Base-by-base conservation (phyloP, 2,329 filamentous ascomycete species). In the Xylariaceae sp. region DNA sequence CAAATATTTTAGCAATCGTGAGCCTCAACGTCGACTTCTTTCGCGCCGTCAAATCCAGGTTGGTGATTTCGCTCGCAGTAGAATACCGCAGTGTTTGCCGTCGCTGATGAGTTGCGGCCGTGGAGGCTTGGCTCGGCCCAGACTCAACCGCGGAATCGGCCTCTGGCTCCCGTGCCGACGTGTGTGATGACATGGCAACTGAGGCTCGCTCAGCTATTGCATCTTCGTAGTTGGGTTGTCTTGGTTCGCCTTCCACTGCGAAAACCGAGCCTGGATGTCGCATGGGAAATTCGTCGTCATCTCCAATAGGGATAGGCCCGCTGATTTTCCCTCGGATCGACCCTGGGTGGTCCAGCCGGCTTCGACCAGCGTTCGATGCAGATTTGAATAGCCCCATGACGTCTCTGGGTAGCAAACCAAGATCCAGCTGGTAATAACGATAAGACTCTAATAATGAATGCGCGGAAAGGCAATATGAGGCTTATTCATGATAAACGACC, bases 241-340 rank as follows among this genome's bases (percentile, higher is more conserved):
- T 58, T 11, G 57, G 47, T 13, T 60, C 58, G 36, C 66, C 69
- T 40, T 69, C 65, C n/a, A 64, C 65, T 22, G 69, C 67, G 38
- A 72, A 69, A 31, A 64, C 64, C 6, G 72, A 62, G 10, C 70
- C 74, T 2, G 74, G 73, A 31, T 73, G 73, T 46, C 75, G 71
- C 44, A 79, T 77, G 11, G 79, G 75, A 58, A 82, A 80, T 52
- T 82, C 80, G 55, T 82, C 74, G 56, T 78, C 79, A 59, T 77
- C 78, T 28, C 22, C 7, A 18, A 86, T 78, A 1, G 81, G 81
- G 44, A 86, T 85, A 13, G 83, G 83, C 6, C 74, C 76, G 31
- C 82, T 85, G 55, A 86, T 85, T 58, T 77, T 80, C 55, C 81
- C 82, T 38, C 82, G 78, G 55, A 85, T 78, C 19, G 77, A 76